A percentile compares a stretch with the other conserved stretches of the same genome.
phyloP scores from a whole-genome alignment of 106 monocot species.

The Dendrobium nobile region DNA sequence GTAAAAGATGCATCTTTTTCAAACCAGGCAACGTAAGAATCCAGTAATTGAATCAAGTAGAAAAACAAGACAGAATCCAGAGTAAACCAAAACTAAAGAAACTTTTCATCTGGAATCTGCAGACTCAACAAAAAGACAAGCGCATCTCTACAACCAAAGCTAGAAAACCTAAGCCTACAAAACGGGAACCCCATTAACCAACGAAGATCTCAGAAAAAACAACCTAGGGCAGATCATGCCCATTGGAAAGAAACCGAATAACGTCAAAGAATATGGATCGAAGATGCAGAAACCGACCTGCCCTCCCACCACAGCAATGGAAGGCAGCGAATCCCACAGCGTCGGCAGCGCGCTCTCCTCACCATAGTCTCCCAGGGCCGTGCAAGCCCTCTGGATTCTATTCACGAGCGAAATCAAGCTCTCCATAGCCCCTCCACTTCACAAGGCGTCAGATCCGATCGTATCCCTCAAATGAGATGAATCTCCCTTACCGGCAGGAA shows the following conservation, averaged over 20 bases:
- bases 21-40: background rate
- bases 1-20: background rate
- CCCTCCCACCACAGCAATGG: conserved; percentile 53
- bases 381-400: conserved; percentile 31
- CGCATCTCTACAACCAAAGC: background rate
- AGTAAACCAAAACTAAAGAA: background rate
- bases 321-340: conserved; percentile 47
- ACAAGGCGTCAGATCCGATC: background rate
- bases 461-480: background rate
- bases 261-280: background rate
- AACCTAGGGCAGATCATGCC: background rate
- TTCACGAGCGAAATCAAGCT: conserved; percentile 27
- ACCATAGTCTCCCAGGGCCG: conserved; percentile 44
- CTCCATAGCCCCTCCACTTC: conserved; percentile 14
- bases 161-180: background rate
- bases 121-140: background rate
- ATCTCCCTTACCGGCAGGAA: background rate
- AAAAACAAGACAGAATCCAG: background rate
- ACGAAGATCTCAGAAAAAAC: background rate
- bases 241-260: background rate
- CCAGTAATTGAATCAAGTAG: background rate
- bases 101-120: background rate
- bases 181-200: background rate
- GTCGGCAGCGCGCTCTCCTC: conserved; percentile 46
- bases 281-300: conserved; percentile 27